Evolutionary conservation across 441 rosid species (phyloP), one percentile per base, ranked within the genome.

Genomic region (Dalechampia spathulata): DNA sequence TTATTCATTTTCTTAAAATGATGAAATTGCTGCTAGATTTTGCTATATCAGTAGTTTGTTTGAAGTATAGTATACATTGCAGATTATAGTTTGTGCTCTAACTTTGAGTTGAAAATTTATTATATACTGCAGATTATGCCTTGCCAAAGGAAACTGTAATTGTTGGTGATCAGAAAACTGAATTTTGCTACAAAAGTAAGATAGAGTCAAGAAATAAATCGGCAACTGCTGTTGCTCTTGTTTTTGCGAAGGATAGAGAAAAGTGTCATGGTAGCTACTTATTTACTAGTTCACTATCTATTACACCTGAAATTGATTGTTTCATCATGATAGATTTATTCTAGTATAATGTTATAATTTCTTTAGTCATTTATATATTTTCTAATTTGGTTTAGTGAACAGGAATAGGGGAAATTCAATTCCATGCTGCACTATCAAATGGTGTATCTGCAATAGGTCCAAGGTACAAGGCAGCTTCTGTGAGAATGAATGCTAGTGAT

Each of bases 171-270:
- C 83, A 73, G 71, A 77, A 64, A 50, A 62, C 88, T 22, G 46
- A 30, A 36, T 75, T 75, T 62, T 54, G 65, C 57, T 81, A 73
- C 61, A 74, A 71, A 75, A 65, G 73, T 60, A 67, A 62, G 16
- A 52, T 52, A 55, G 72, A 66, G 25, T 32, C 59, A 28, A 68
- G 63, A 64, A 67, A 63, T 67, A 15, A 58, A 46, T 40, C 54
- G 38, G 56, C 28, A 58, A 54, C 27, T 60, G 72, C 81, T 27
- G 60, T 76, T 63, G 85, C 93, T 63, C 80, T 88, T 38, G 71
- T 83, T 38, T 79, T 91, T 69, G 87, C 88, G 49, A 81, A 76
- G 72, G 91, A 86, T 58, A 78, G 76, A 75, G 62, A 74, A 64
- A 79, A 75, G 59, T 73, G 72, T 54, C 60, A 46, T 23, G 87